These are phyloP conservation scores for Angophora floribunda DNA, from an alignment of 345 rosid genomes.

Conservation along the genomic window DNA sequence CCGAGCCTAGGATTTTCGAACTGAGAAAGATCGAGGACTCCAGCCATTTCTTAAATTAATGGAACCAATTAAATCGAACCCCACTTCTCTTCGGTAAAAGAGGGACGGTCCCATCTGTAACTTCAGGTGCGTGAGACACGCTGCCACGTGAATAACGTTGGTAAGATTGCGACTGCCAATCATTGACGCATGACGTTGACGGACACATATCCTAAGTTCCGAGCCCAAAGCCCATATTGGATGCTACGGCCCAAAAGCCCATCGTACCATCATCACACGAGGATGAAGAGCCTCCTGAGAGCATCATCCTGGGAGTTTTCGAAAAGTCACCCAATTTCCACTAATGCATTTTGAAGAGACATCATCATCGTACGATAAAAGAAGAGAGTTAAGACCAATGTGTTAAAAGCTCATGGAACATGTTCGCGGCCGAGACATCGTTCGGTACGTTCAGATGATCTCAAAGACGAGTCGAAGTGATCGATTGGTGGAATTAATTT, in stretches of 20 bases:
- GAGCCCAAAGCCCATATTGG: not conserved
- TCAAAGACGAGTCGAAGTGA: no score
- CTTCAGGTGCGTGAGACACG: not conserved
- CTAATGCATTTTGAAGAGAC: not conserved
- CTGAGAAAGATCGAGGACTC: not conserved
- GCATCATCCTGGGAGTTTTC: not conserved
- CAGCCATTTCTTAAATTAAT: not conserved
- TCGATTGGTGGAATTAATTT: no score
- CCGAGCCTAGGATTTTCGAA: rapidly evolving
- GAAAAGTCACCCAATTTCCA: not conserved
- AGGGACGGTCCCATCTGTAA: not conserved
- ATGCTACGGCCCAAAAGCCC: not conserved
- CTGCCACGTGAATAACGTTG: not conserved
- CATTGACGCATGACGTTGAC: not conserved
- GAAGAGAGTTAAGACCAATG: not conserved
- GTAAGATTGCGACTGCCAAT: not conserved
- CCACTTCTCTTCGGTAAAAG: not conserved
- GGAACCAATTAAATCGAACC: not conserved
- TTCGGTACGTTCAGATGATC: not conserved
- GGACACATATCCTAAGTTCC: not conserved
- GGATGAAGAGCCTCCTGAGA: not conserved
- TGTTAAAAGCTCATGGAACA: not conserved
- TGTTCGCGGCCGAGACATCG: not conserved
- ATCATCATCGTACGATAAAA: not conserved
- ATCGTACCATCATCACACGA: not conserved